These are phyloP conservation scores for Talaromyces sp. DNA, from an alignment of 2,329 filamentous ascomycete genomes.

Conservation along the genomic window DNA sequence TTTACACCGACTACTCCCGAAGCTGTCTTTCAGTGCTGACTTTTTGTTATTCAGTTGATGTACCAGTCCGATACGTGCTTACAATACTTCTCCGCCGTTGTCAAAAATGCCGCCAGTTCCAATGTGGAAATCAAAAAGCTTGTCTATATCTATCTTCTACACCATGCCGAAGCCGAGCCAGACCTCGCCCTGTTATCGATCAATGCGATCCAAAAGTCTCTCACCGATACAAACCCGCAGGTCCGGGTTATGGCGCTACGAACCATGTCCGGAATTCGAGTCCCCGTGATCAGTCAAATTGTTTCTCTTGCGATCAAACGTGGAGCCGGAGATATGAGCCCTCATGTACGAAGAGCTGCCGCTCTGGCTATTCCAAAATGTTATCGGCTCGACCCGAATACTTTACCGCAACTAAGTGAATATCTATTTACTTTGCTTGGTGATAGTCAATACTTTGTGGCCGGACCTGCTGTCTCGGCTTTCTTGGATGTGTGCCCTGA, in stretches of 20 bases:
- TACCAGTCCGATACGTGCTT: slow-evolving; percentile 84
- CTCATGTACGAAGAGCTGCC: slow-evolving; percentile 86
- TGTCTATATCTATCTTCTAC: slow-evolving; percentile 96
- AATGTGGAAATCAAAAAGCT: slow-evolving; percentile 96
- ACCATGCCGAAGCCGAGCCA: slow-evolving; percentile 93
- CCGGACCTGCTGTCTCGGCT: slow-evolving; percentile 83
- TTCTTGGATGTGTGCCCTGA: slow-evolving; percentile 89
- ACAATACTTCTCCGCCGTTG: slow-evolving; percentile 92
- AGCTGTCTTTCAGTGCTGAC: background rate
- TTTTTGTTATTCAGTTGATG: slow-evolving; percentile 67
- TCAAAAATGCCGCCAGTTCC: slow-evolving; percentile 94
- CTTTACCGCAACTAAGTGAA: slow-evolving; percentile 78
- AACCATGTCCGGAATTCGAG: slow-evolving; percentile 96
- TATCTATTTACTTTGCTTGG: slow-evolving; percentile 74
- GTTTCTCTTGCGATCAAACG: slow-evolving; percentile 94
- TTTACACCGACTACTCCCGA: background rate
- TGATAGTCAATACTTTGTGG: slow-evolving; percentile 95
- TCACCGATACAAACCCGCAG: slow-evolving; percentile 87
- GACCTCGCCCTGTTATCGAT: slow-evolving; percentile 94
- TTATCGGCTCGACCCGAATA: slow-evolving; percentile 82
- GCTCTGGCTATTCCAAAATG: slow-evolving; percentile 95
- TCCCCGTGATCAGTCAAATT: slow-evolving; percentile 96
- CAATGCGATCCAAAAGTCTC: slow-evolving; percentile 97
- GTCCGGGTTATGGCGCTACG: slow-evolving; percentile 87
- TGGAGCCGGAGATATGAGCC: slow-evolving; percentile 88